A percentile compares a stretch with the other conserved stretches of the same genome.
Conservation (phyloP, 2,329 filamentous ascomycete species). For the Scolecobasidium constrictum region DNA sequence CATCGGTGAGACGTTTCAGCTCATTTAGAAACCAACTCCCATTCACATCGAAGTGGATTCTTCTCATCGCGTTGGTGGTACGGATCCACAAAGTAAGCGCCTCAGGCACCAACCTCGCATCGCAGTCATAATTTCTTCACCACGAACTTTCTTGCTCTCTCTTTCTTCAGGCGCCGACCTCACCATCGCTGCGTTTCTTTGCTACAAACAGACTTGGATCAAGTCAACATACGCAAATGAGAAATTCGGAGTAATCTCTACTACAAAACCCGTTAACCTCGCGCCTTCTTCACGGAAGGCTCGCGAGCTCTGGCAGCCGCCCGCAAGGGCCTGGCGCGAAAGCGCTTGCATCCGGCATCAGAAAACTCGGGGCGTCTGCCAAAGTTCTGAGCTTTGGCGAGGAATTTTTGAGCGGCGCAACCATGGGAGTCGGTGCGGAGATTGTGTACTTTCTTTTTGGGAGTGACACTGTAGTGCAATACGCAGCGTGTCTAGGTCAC, state of each 20-base stretch:
- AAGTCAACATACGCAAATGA: slow-evolving; percentile 58
- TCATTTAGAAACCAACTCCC: no score
- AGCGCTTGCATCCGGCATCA: slow-evolving; percentile 83
- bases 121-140: no score
- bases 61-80: no score
- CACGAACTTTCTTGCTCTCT: slow-evolving; percentile 16
- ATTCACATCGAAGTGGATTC: no score
- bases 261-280: slow-evolving; percentile 33
- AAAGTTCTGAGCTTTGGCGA: slow-evolving; percentile 17
- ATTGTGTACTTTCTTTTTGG: slow-evolving; percentile 50
- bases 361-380: slow-evolving; percentile 62
- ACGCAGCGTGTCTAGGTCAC: slow-evolving; percentile 77
- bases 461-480: slow-evolving; percentile 86
- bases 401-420: slow-evolving; percentile 27
- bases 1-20: no score
- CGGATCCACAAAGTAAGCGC: no score
- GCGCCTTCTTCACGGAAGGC: slow-evolving; percentile 16
- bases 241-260: slow-evolving; percentile 99
- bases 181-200: slow-evolving; percentile 93
- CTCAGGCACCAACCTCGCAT: no score
- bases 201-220: slow-evolving; percentile 56
- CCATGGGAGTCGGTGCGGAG: slow-evolving; percentile 93
- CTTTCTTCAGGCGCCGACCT: slow-evolving; percentile 63
- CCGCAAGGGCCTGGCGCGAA: slow-evolving; percentile 81
- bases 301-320: slow-evolving; percentile 45